phyloP scores from a whole-genome alignment of 345 rosid species.

The Citrus sp. region DNA sequence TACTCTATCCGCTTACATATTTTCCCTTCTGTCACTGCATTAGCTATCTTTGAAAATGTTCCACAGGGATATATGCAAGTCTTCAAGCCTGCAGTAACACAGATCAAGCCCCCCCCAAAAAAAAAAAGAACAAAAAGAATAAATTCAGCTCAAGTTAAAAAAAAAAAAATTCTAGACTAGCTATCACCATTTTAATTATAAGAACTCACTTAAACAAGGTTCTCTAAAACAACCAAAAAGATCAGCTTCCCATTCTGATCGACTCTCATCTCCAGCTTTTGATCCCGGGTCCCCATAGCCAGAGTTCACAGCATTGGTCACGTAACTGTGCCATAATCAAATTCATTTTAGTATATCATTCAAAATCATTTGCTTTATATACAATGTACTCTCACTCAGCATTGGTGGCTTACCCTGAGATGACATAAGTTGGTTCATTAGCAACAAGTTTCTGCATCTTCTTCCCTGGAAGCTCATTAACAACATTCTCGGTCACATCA shows the following conservation, averaged over 20 bases:
- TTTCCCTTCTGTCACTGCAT: slow-evolving; percentile 23
- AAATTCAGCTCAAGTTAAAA: neutral
- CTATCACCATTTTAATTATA: neutral
- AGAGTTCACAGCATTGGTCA: slow-evolving; percentile 26
- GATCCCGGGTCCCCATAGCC: slow-evolving; percentile 2
- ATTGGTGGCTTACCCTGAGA: slow-evolving; percentile 21
- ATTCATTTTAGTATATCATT: neutral
- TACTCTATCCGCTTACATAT: slow-evolving; percentile 15
- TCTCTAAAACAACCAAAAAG: slow-evolving; percentile 30
- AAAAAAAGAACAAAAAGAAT: neutral
- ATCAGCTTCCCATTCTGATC: slow-evolving; percentile 20
- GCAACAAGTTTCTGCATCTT: slow-evolving; percentile 28
- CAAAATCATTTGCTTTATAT: no score
- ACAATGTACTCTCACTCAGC: no score
- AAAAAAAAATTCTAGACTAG: neutral
- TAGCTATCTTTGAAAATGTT: slow-evolving; percentile 24
- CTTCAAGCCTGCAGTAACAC: slow-evolving; percentile 19
- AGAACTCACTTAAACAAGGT: slow-evolving; percentile 30
- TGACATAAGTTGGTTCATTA: slow-evolving; percentile 25
- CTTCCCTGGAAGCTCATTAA: slow-evolving; percentile 21
- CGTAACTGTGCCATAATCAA: slow-evolving; percentile 12
- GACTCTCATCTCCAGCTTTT: slow-evolving; percentile 4
- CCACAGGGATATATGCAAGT: slow-evolving; percentile 34
- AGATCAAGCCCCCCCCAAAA: no score
- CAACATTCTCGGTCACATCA: slow-evolving; percentile 21